Evolutionary conservation across 1,284 basidiomycete genomes (phyloP).

Genomic region (Apiotrichum gamsii): DNA sequence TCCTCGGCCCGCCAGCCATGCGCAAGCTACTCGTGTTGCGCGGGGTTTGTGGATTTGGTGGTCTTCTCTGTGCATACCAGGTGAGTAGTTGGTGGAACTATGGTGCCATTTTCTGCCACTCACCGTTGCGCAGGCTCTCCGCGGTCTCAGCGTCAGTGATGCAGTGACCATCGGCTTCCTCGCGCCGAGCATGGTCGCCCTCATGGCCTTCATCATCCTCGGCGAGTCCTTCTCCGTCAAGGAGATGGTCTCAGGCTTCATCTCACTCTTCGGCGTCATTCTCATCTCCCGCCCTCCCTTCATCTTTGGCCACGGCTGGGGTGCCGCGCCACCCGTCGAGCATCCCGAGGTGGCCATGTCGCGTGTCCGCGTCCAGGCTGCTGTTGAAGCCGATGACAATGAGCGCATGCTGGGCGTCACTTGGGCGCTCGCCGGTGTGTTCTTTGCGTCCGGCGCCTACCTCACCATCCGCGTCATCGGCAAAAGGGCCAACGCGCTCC

Average conservation of each 20-base stretch:
- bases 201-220: slow-evolving; percentile 64
- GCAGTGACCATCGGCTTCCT: slow-evolving; percentile 71
- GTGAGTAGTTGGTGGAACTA: neutral
- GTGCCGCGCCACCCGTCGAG: slow-evolving; percentile 50
- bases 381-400: neutral
- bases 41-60: slow-evolving; percentile 56
- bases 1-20: slow-evolving; percentile 63
- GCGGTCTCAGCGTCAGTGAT: slow-evolving; percentile 65
- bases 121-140: slow-evolving; percentile 54
- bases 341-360: slow-evolving; percentile 61
- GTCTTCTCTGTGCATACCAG: slow-evolving; percentile 50
- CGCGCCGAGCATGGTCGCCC: slow-evolving; percentile 60
- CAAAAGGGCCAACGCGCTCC: slow-evolving; percentile 64
- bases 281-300: slow-evolving; percentile 63
- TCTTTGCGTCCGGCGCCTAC: slow-evolving; percentile 44
- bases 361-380: slow-evolving; percentile 42
- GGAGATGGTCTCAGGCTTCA: slow-evolving; percentile 60
- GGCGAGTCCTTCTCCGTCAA: slow-evolving; percentile 58
- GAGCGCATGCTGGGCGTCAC: slow-evolving; percentile 26
- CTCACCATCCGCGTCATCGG: slow-evolving; percentile 65
- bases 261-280: slow-evolving; percentile 58
- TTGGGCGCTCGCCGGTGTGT: slow-evolving; percentile 38
- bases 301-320: slow-evolving; percentile 45
- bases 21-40: slow-evolving; percentile 56
- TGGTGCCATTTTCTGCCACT: too few species aligned